These are phyloP conservation scores for Malassezia dermatis DNA, from an alignment of 1,284 basidiomycete species.

Conservation along the genomic window DNA sequence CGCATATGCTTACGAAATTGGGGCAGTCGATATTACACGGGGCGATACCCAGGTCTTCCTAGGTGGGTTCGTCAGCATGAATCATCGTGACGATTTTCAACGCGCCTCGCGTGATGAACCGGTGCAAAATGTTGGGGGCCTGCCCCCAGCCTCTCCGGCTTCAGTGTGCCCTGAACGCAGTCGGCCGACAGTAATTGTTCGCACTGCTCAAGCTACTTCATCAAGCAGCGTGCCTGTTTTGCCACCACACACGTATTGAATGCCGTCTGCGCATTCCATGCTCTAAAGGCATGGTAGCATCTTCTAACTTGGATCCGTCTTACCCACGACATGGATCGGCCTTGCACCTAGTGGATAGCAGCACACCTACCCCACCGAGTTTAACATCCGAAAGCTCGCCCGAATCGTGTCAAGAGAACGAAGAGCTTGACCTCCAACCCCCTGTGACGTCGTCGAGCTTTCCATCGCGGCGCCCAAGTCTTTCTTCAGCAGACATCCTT, in stretches of 20 bases:
- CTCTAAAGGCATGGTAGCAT: constrained; percentile 7
- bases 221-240: not conserved
- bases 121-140: not conserved
- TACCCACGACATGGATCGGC: not conserved
- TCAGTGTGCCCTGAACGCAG: not conserved
- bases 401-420: constrained; percentile 7
- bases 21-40: not conserved
- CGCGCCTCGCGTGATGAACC: not conserved
- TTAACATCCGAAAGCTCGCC: constrained; percentile 15
- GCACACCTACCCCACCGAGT: constrained; percentile 15
- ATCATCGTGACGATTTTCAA: not conserved
- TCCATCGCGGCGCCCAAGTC: not conserved
- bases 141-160: not conserved
- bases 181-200: not conserved
- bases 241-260: not conserved
- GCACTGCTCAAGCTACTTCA: not conserved
- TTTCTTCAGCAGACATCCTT: constrained; percentile 1
- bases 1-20: not conserved
- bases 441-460: not conserved
- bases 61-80: not conserved
- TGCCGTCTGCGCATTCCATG: constrained; percentile 1
- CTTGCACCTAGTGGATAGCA: not conserved
- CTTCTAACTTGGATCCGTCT: not conserved
- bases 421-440: not conserved
- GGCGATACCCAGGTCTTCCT: not conserved